These are phyloP conservation scores for Coemansia sp. DNA, from an alignment of 192 early-diverging fungal species.

Conservation along the genomic window DNA sequence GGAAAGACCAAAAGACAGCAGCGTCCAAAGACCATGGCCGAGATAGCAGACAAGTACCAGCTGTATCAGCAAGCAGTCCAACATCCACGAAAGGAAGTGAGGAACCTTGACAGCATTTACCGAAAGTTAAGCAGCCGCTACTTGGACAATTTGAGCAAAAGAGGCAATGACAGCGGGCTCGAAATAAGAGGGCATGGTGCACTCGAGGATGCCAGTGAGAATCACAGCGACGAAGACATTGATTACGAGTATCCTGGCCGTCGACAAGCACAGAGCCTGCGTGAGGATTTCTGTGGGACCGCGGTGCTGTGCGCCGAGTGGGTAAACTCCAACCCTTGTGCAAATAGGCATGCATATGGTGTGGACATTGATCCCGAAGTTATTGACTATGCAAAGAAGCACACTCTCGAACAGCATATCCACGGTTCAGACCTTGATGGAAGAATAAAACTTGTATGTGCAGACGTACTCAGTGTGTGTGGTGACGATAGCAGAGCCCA, in stretches of 20 bases:
- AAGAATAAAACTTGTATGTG: slow-evolving; percentile 15
- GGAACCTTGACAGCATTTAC: slow-evolving; percentile 38
- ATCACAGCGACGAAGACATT: neutral
- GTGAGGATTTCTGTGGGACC: slow-evolving; percentile 61
- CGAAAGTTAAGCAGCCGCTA: slow-evolving; percentile 17
- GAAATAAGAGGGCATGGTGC: neutral
- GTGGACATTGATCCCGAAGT: slow-evolving; percentile 54
- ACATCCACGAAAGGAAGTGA: slow-evolving; percentile 46
- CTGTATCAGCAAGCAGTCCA: slow-evolving; percentile 54
- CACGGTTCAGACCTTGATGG: neutral
- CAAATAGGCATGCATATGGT: slow-evolving; percentile 35
- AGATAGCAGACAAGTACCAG: slow-evolving; percentile 45
- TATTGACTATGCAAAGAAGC: slow-evolving; percentile 39
- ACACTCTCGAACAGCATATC: slow-evolving; percentile 8
- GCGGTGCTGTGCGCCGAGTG: slow-evolving; percentile 55
- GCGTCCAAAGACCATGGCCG: slow-evolving; percentile 37
- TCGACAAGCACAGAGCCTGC: slow-evolving; percentile 29
- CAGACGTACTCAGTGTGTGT: slow-evolving; percentile 19
- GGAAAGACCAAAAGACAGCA: neutral
- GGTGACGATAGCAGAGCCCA: neutral
- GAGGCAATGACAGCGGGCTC: neutral
- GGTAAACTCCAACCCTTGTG: slow-evolving; percentile 13
- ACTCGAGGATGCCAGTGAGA: neutral
- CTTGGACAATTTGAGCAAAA: neutral
- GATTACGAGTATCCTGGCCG: neutral